These are phyloP conservation scores for Sporothrix pseudoabietina DNA, from an alignment of 2,329 filamentous ascomycete genomes.

Conservation along the genomic window DNA sequence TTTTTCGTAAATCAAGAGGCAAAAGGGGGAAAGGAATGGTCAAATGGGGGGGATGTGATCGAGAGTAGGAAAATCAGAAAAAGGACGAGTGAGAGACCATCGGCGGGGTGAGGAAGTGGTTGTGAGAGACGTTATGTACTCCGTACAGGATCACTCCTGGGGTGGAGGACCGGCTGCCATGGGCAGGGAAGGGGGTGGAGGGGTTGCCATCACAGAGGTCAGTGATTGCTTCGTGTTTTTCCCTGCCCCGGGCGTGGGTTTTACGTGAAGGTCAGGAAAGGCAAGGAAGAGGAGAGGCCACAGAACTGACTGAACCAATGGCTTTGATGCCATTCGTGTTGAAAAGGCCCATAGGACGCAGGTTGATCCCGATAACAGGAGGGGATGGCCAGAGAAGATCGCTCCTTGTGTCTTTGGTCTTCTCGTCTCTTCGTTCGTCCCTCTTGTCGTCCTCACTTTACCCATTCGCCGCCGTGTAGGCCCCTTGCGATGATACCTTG, in stretches of 20 bases:
- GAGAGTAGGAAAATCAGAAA: constrained; percentile 13
- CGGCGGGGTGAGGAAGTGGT: constrained; percentile 32
- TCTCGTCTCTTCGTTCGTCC: not conserved
- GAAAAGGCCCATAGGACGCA: constrained; percentile 25
- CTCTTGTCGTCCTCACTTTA: constrained; percentile 7
- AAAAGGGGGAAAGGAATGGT: constrained; percentile 1
- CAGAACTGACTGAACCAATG: constrained; percentile 18
- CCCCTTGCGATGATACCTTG: constrained; percentile 29
- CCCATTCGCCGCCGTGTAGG: not conserved
- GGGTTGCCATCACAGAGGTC: constrained; percentile 14
- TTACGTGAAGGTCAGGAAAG: constrained; percentile 23
- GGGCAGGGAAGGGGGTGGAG: constrained; percentile 16
- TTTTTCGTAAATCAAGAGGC: not conserved
- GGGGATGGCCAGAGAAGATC: constrained; percentile 27
- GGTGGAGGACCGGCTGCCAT: not conserved
- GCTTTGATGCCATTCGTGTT: constrained; percentile 27
- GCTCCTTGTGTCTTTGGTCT: constrained; percentile 4
- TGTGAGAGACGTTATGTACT: constrained; percentile 36
- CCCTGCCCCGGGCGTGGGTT: constrained; percentile 18
- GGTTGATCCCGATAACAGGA: constrained; percentile 34
- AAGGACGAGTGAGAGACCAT: constrained; percentile 9
- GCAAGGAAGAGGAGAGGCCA: constrained; percentile 18
- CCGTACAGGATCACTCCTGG: constrained; percentile 30
- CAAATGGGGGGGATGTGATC: constrained; percentile 11
- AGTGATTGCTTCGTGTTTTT: constrained; percentile 21